Conservation (phyloP, 768 basidiomycete species). For the Naganishia antarctica region DNA sequence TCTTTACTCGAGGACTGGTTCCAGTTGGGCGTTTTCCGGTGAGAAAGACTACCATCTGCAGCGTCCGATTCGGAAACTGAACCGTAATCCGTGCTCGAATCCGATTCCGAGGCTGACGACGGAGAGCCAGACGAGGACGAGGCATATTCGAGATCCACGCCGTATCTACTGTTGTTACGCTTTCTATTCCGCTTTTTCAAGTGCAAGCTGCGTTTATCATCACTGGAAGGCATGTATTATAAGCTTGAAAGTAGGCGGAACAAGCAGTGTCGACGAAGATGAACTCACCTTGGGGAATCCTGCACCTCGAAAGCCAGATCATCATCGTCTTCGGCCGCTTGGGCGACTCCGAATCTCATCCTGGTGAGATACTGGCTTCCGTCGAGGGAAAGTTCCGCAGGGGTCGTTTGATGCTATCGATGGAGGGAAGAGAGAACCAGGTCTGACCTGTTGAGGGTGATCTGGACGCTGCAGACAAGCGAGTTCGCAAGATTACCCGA, state of each 20-base stretch:
- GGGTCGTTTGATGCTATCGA: no score
- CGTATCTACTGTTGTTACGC: background rate
- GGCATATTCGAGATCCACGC: slow-evolving; percentile 10
- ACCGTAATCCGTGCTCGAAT: slow-evolving; percentile 2
- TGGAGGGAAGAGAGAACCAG: no score
- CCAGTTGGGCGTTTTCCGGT: no score
- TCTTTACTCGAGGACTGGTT: background rate
- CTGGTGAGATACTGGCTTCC: background rate
- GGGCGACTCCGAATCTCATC: slow-evolving; percentile 13
- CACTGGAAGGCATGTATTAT: background rate
- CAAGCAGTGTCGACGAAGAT: no score
- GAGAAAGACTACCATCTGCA: background rate
- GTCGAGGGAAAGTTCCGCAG: no score
- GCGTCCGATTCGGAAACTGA: background rate
- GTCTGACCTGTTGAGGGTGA: no score
- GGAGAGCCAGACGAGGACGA: slow-evolving; percentile 1
- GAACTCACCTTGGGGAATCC: slow-evolving; percentile 4
- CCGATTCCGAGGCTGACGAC: slow-evolving; percentile 4
- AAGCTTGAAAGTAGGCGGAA: background rate
- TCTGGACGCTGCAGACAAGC: no score
- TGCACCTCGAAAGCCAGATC: slow-evolving; percentile 19
- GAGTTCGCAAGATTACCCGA: no score
- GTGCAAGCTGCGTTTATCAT: background rate
- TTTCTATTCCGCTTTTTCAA: background rate
- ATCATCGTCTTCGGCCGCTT: slow-evolving; percentile 10